Evolutionary conservation across 441 rosid genomes (phyloP).

Genomic region (Corymbia citriodora): DNA sequence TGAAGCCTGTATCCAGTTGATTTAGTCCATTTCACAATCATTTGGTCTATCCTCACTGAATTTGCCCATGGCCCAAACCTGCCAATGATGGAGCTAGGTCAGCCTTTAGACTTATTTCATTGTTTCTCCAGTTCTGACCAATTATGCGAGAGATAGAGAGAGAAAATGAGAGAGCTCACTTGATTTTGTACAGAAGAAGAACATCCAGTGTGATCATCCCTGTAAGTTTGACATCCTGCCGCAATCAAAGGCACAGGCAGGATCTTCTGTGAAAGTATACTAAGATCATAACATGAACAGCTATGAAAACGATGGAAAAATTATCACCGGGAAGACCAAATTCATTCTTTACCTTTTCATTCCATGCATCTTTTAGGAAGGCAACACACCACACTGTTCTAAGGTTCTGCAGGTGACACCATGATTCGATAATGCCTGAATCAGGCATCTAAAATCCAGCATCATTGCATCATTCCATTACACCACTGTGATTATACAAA

Average conservation of each 20-base stretch:
- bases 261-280: neutral
- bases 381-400: rapidly evolving
- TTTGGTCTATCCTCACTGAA: no score
- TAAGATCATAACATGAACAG: neutral
- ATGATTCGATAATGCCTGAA: neutral
- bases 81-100: neutral
- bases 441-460: neutral
- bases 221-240: neutral
- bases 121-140: neutral
- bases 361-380: neutral
- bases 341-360: neutral
- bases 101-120: neutral
- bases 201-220: neutral
- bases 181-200: neutral
- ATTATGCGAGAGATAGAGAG: neutral
- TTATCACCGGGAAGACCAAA: neutral
- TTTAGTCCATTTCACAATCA: neutral
- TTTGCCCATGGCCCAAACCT: neutral
- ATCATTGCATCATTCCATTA: neutral
- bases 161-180: neutral
- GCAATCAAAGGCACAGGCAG: neutral
- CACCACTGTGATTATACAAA: neutral
- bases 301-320: neutral
- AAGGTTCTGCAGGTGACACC: neutral
- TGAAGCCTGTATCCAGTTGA: neutral